phyloP scores from a whole-genome alignment of 2,329 filamentous ascomycete genomes.

The Alternaria burnsii region DNA sequence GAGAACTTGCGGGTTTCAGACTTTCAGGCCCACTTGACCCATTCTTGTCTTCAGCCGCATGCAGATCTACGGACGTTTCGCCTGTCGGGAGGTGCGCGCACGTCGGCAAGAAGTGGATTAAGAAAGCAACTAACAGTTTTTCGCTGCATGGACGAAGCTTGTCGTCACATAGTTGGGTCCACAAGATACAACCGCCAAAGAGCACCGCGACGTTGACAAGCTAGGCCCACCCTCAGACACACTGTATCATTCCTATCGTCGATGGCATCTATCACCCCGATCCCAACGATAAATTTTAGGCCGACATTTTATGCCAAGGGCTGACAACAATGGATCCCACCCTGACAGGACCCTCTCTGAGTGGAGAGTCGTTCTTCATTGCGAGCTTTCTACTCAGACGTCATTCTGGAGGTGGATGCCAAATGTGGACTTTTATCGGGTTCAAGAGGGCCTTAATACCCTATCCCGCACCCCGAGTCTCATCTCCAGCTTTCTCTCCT shows the following conservation, averaged over 20 bases:
- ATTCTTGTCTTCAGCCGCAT: conserved; percentile 16
- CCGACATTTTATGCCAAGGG: conserved; percentile 5
- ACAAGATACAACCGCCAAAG: conserved; percentile 9
- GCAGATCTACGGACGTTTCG: conserved; percentile 14
- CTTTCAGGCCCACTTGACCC: conserved; percentile 6
- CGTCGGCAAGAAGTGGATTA: conserved; percentile 8
- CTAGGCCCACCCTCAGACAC: conserved; percentile 16
- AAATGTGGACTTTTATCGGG: conserved; percentile 9
- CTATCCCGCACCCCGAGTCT: conserved; percentile 10
- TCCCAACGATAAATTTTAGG: conserved; percentile 11
- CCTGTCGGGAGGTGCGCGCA: conserved; percentile 3
- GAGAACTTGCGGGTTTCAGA: conserved; percentile 3
- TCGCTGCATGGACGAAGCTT: conserved; percentile 13
- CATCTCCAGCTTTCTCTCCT: conserved; percentile 15
- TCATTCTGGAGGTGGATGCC: conserved; percentile 11
- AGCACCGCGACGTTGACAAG: conserved; percentile 5
- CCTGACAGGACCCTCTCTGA: conserved; percentile 5
- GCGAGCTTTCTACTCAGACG: conserved; percentile 6
- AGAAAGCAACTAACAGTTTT: conserved; percentile 8
- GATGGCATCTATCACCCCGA: conserved; percentile 16
- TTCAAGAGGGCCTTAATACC: conserved; percentile 18
- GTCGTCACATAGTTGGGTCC: conserved; percentile 18
- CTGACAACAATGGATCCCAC: conserved; percentile 5
- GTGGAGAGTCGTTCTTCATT: conserved; percentile 8
- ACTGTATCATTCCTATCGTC: conserved; percentile 6